Base-by-base conservation (phyloP, 768 basidiomycete genomes). In the Sistotremastrum niveocremeum region DNA sequence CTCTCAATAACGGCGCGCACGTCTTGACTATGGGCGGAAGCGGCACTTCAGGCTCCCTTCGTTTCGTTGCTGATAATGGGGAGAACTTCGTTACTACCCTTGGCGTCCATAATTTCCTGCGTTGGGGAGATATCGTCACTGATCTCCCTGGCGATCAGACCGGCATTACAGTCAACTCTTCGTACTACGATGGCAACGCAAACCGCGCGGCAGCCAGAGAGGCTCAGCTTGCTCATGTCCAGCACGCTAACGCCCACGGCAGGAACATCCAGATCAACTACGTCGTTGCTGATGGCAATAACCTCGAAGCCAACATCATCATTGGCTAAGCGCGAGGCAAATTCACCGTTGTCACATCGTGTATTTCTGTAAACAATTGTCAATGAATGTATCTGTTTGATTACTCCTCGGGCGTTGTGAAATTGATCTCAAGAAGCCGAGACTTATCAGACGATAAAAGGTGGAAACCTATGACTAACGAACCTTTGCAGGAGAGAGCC, bases 221-320 rank as follows among this genome's bases (percentile, higher is more conserved):
- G 49, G 37, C 8, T 5, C 41, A 44, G 50, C 49, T n/a, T 33
- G 36, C 51, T 4, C 12, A 36, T 6, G 44, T 47, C 42, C 45
- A 32, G 28, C 42, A 51, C 31, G 7, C 12, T 32, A 52, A 41
- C 51, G 20, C 37, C 8, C 36, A 45, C 6, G 49, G 42, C 12
- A 11, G 49, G 31, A 38, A 38, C 37, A 7, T 46, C 32, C 11
- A 10, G 8, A 31, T 51, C 10, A 37, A 51, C 29, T 51, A 51
- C 31, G 45, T 32, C 5, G 20, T 44, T 10, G 34, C 50, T 12
- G 49, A 51, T 4, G 49, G 49, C 28, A 45, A 51, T 12, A 39
- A 51, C 49, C 49, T 51, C 34, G 37, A 34, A 35, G 50, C 42
- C 11, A 51, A 51, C 42, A 34, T 51, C 50, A 51, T 41, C 39